phyloP scores from a whole-genome alignment of 2,329 filamentous ascomycete species.

The Alternaria sp. region DNA sequence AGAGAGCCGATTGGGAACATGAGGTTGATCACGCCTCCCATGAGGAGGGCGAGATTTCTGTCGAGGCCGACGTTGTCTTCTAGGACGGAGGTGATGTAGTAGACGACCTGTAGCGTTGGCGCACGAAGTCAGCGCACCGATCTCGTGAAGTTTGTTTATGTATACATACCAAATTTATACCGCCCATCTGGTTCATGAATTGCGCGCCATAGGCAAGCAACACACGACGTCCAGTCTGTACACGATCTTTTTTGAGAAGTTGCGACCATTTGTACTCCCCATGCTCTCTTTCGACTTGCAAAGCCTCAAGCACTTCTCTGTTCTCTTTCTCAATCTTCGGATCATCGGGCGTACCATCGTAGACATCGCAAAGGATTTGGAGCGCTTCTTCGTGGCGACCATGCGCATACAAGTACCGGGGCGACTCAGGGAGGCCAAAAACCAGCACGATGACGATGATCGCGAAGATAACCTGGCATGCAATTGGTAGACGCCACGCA shows the following conservation, averaged over 20 bases:
- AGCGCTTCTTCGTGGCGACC: slow-evolving; percentile 55
- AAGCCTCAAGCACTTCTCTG: slow-evolving; percentile 43
- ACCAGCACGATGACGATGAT: slow-evolving; percentile 53
- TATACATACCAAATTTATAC: slow-evolving; percentile 46
- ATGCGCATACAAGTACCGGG: slow-evolving; percentile 37
- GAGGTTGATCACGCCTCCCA: slow-evolving; percentile 52
- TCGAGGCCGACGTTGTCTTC: slow-evolving; percentile 55
- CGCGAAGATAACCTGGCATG: slow-evolving; percentile 54
- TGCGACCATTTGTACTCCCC: slow-evolving; percentile 50
- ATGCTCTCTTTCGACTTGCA: slow-evolving; percentile 45
- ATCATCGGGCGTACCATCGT: slow-evolving; percentile 56
- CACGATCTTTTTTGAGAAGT: slow-evolving; percentile 48
- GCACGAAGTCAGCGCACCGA: not conserved
- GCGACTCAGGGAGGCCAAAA: slow-evolving; percentile 39
- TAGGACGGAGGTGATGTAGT: slow-evolving; percentile 53
- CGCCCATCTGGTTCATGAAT: slow-evolving; percentile 50
- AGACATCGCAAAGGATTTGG: slow-evolving; percentile 57
- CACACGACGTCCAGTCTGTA: slow-evolving; percentile 50
- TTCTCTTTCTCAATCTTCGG: slow-evolving; percentile 62
- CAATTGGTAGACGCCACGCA: slow-evolving; percentile 56
- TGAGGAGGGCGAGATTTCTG: slow-evolving; percentile 53
- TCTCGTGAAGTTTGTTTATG: not conserved
- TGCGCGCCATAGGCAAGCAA: slow-evolving; percentile 50
- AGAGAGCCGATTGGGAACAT: slow-evolving; percentile 41
- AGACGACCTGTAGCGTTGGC: slow-evolving; percentile 35